Conservation (phyloP, 495 filamentous ascomycete species). For the Hypomontagnella monticulosa region DNA sequence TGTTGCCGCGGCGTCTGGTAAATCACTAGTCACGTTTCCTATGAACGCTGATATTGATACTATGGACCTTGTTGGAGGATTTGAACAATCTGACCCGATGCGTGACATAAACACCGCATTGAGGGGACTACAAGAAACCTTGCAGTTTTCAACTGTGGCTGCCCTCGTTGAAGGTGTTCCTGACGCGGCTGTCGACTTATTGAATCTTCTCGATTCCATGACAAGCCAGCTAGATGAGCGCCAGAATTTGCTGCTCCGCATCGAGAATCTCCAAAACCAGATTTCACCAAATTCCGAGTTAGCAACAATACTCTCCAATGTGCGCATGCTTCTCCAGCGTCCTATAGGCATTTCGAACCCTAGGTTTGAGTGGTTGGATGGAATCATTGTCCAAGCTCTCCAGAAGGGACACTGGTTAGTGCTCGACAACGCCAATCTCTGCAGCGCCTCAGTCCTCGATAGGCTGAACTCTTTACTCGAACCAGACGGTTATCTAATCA, state of each 20-base stretch:
- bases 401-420: conserved; percentile 91
- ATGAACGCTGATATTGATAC: conserved; percentile 94
- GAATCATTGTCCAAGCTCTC: conserved; percentile 85
- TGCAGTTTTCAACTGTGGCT: conserved; percentile 63
- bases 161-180: conserved; percentile 57
- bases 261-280: conserved; percentile 44
- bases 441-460: conserved; percentile 93
- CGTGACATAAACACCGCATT: conserved; percentile 69
- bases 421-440: conserved; percentile 96
- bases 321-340: conserved; percentile 51
- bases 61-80: conserved; percentile 96
- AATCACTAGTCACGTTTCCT: conserved; percentile 76
- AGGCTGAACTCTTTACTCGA: conserved; percentile 94
- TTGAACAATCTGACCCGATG: conserved; percentile 88
- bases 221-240: conserved; percentile 42
- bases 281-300: conserved; percentile 43
- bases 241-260: conserved; percentile 43
- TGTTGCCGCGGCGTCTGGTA: conserved; percentile 79
- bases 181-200: conserved; percentile 53
- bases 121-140: conserved; percentile 61
- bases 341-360: conserved; percentile 67
- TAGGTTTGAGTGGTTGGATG: conserved; percentile 96
- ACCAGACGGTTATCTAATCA: conserved; percentile 82
- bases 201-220: conserved; percentile 49
- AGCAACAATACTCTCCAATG: conserved; percentile 40